These are phyloP conservation scores for Lactifluus pinguis DNA, from an alignment of 768 basidiomycete species.

Conservation along the genomic window DNA sequence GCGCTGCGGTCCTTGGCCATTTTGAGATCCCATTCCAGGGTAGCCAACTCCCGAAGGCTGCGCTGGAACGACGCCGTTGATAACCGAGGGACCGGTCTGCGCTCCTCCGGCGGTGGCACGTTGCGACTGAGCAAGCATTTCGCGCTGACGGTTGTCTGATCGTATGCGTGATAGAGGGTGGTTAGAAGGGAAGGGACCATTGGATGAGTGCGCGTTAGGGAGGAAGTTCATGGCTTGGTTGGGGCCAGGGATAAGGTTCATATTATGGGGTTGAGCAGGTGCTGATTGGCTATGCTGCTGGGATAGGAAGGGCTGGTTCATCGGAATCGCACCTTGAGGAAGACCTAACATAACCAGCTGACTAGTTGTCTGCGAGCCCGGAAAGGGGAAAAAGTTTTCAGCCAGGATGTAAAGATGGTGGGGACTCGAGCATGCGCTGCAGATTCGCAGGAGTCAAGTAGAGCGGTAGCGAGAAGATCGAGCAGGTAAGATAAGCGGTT, in stretches of 20 bases:
- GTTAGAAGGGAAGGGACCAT: slow-evolving; percentile 9
- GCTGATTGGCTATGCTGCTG: slow-evolving; percentile 34
- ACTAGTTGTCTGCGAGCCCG: slow-evolving; percentile 38
- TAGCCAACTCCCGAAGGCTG: slow-evolving; percentile 16
- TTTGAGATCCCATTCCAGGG: slow-evolving; percentile 4
- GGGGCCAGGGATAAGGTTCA: slow-evolving; percentile 29
- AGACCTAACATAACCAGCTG: slow-evolving; percentile 41
- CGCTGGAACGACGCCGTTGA: slow-evolving; percentile 17
- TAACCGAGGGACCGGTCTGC: slow-evolving; percentile 5
- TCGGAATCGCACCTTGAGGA: slow-evolving; percentile 29
- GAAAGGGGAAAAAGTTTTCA: slow-evolving; percentile 10
- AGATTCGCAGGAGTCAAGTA: slow-evolving; percentile 12
- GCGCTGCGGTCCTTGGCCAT: slow-evolving; percentile 31
- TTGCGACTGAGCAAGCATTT: slow-evolving; percentile 1
- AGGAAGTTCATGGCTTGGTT: slow-evolving; percentile 27
- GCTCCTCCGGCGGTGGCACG: slow-evolving; percentile 8
- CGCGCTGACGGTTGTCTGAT: not conserved
- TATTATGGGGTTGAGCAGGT: slow-evolving; percentile 30
- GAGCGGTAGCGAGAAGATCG: slow-evolving; percentile 17
- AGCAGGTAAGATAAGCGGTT: slow-evolving; percentile 20
- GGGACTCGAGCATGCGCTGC: slow-evolving; percentile 20
- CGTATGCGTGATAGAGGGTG: not conserved
- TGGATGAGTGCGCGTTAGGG: slow-evolving; percentile 21
- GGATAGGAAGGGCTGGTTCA: slow-evolving; percentile 29
- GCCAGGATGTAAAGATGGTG: slow-evolving; percentile 18